phyloP scores from a whole-genome alignment of 179 eudicot species.

The Carnegiea gigantea region DNA sequence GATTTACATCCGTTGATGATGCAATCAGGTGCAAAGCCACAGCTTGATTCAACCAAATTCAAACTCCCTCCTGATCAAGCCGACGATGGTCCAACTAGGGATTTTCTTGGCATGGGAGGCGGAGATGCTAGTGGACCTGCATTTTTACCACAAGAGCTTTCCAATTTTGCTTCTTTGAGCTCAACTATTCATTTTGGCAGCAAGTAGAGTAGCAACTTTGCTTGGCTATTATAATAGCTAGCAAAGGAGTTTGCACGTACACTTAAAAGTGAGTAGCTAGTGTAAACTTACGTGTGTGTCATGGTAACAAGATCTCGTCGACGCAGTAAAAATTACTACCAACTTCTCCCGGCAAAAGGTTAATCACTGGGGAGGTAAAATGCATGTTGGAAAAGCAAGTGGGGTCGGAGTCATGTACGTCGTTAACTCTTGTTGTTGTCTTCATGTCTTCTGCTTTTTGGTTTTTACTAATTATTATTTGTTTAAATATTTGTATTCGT shows the following conservation, averaged over 20 bases:
- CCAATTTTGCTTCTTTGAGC: constrained; percentile 57
- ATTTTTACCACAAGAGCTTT: constrained; percentile 64
- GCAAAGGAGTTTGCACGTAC: neutral
- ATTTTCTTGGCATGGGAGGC: constrained; percentile 76
- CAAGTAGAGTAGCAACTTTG: constrained; percentile 21
- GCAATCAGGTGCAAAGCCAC: constrained; percentile 23
- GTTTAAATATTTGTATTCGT: neutral
- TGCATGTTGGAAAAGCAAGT: constrained; percentile 21
- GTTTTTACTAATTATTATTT: neutral
- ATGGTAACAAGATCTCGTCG: neutral
- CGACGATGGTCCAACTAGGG: constrained; percentile 54
- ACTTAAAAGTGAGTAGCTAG: neutral
- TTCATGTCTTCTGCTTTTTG: constrained; percentile 10
- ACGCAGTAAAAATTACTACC: neutral
- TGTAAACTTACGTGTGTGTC: neutral
- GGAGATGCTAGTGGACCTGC: constrained; percentile 43
- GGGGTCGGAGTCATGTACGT: constrained; percentile 19
- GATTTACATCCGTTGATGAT: constrained; percentile 48
- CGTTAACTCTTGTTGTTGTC: constrained; percentile 21
- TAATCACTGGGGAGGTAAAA: neutral
- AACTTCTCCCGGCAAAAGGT: neutral
- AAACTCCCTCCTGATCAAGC: constrained; percentile 26
- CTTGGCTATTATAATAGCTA: neutral
- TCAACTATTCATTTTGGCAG: constrained; percentile 58
- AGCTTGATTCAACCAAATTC: constrained; percentile 16